Conservation (phyloP, 2,329 filamentous ascomycete species). For the Cordyceps sp. region DNA sequence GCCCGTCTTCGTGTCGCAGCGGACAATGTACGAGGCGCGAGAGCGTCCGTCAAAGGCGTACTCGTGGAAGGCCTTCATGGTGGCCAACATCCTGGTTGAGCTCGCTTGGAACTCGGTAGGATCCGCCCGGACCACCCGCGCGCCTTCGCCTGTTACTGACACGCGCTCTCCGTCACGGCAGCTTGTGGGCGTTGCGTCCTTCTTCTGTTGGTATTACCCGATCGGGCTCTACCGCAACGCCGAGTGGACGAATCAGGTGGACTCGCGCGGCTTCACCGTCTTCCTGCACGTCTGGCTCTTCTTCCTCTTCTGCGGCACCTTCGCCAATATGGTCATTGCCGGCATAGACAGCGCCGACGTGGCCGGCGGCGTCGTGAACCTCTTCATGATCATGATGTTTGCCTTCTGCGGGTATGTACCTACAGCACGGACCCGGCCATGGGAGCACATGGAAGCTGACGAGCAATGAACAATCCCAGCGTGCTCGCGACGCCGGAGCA, state of each 20-base stretch:
- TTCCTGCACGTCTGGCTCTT: constrained; percentile 63
- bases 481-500: constrained; percentile 47
- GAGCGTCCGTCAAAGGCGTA: constrained; percentile 76
- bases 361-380: constrained; percentile 58
- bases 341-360: constrained; percentile 60
- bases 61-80: constrained; percentile 71
- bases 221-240: constrained; percentile 63
- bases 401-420: constrained; percentile 67
- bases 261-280: constrained; percentile 60
- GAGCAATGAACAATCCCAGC: no score
- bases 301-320: constrained; percentile 67
- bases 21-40: constrained; percentile 68
- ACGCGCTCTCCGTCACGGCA: no score
- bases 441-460: no score
- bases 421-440: no score
- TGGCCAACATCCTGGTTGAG: constrained; percentile 70
- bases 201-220: constrained; percentile 72
- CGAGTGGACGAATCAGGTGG: constrained; percentile 36
- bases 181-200: constrained; percentile 63
- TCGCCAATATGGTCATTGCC: constrained; percentile 62
- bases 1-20: constrained; percentile 73
- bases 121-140: no score
- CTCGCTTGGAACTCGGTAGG: constrained; percentile 72
- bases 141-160: no score
- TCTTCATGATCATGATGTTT: constrained; percentile 56